Evolutionary conservation across 352 stramenopile genomes (phyloP), one percentile per base, ranked within the genome.

Genomic region (Phytophthora cryptogea): DNA sequence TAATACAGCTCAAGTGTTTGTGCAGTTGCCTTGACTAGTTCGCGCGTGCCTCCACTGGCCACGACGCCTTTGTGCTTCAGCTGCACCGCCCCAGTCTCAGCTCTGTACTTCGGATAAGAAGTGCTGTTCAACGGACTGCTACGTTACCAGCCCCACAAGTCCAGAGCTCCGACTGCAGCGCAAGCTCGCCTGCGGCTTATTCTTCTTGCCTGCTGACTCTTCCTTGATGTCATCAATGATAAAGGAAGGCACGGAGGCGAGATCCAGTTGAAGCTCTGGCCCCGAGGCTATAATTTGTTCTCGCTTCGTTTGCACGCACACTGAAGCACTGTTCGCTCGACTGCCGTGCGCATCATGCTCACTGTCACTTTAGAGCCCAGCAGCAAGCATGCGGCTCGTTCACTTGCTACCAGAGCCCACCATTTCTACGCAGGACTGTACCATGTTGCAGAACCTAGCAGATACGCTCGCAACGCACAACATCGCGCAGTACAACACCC

Each of bases 401-500:
- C 47, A 72, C 39, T 66, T 74, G 53, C 39, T 77, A 27, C 66
- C 58, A 31, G 58, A 70, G 49, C 66, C 67, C 23, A 59, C 61
- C 7, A 69, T 79, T 31, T 53, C 70, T 23, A 63, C 56, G 23
- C 50, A 74, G 30, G 70, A 79, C 56, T 63, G 44, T 48, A 53
- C 41, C 55, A 72, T 76, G 67, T 44, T 79, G 30, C 59, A 64
- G 59, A 40, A 52, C 20, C 70, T 79, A 5, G 63, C 55, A 16
- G 70, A 73, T 14, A 73, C 71, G 1, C 72, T 86, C 13, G 54
- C 78, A 28, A 59, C 36, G 36, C 70, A 88, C 52, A 80, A 82
- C 50, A 72, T 88, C 9, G 45, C 59, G 9, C 73, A 88, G 47
- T 86, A 84, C 58, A 76, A 84, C 60, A 70, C 67, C 17, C 71